Evolutionary conservation across 2,329 filamentous ascomycete species (phyloP), one percentile per base, ranked within the genome.

Genomic region (Fusarium sulawesiense): DNA sequence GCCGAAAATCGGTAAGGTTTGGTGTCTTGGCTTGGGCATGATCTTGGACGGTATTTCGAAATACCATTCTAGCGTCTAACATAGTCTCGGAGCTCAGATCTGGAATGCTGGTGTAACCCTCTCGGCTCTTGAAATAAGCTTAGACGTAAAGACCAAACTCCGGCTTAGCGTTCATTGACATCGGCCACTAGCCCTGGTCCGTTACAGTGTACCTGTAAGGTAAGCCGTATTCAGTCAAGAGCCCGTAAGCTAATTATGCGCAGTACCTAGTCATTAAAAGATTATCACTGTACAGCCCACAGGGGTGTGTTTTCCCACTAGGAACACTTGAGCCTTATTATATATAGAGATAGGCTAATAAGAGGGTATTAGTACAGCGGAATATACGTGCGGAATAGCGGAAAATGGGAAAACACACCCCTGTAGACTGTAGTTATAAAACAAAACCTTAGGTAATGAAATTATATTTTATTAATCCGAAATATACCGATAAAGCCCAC

Each of bases 401-500:
- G 21, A 21, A 21, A 4, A 21, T 21, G 21, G 21, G 21, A 21
- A 21, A 21, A 21, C 21, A 21, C 21, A 21, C 21, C 21, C 21
- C 21, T 21, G 21, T 21, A 3, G 21, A 37, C 10, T 9, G 9
- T 6, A 37, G 9, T 37, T 11, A 7, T 37, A 0, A n/a, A 37
- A 37, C 5, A 37, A n/a, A 11, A 11, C 0, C 16, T 37, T n/a
- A 37, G 32, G 32, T 34, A 18, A 18, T 29, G 12, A 6, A 12
- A 34, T 18, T 3, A 11, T 18, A 34, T 37, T 37, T n/a, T 5
- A 37, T 37, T 3, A 4, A 37, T 37, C 10, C 1, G 16, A 10
- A 37, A n/a, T 6, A 3, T 18, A n/a, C 3, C 3, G 6, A 11
- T 11, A n/a, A 5, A n/a, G 9, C 9, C 16, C 34, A n/a, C 3